Evolutionary conservation across 345 rosid species (phyloP), one percentile per base, ranked within the genome.

Genomic region (rapeseed (Brassica napus)): DNA sequence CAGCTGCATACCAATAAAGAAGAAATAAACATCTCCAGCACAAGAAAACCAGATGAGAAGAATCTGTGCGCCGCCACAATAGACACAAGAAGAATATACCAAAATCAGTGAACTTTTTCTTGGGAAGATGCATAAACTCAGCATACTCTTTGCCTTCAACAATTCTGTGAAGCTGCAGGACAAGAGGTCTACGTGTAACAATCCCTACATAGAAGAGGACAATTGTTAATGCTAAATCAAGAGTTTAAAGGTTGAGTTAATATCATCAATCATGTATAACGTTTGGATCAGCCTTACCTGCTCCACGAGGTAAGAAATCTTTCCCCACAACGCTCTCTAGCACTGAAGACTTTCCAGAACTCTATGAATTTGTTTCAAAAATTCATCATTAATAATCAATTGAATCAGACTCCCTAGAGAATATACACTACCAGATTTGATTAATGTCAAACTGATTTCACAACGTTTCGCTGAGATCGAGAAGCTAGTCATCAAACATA

Each of bases 331-430:
- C 83, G 62, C 98, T 91, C 82, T 94, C 98, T 73, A 92, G 86
- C 76, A 94, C 97, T 6, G 98, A 91, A 71, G 98, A 94, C 82
- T 94, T 94, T 68, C 98, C 98, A 54, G 98, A 92, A 82, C 98
- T 94, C 98, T 18, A 18, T 16, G 0, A 16, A 16, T 16, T 16
- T 16, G 18, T 16, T 82, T 60, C 26, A 44, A 2, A 58, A 67
- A 12, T 12, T 37, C 44, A 78, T 62, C 71, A 16, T 16, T 16
- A 83, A 31, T 6, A 55, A 52, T 47, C 44, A 81, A 31, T 65
- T 28, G 16, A 35, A 73, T 62, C 31, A 35, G 15, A 11, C 11
- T 11, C 14, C 12, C 49, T 30, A 2, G 8, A 42, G 14, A 42
- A 0, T 3, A 11, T 44, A 44, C 15, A 44, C 1, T 3, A 44